Evolutionary conservation across 2,329 filamentous ascomycete genomes (phyloP), one percentile per base, ranked within the genome.

Genomic region (Phyllosticta paracitricarpa): DNA sequence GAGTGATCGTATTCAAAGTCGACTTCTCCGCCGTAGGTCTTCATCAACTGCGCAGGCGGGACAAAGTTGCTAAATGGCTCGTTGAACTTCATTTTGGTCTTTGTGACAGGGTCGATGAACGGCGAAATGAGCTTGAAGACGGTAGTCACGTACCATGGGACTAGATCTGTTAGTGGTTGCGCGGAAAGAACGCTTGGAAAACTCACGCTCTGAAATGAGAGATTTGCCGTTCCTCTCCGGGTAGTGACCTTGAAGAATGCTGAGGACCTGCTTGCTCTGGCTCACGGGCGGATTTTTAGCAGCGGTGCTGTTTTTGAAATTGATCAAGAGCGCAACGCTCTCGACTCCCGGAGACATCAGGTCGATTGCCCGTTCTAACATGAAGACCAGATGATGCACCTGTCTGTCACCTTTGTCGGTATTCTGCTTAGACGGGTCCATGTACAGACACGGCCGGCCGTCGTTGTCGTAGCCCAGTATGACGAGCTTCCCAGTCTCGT

Each of bases 71-170:
- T 82, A 79, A 96, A 86, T 71, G 95, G 89, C 74, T 96, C 91
- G 79, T 97, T 97, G 82, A 96, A 97, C 78, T 94, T 95, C 78
- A 99, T 86, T 81, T 99, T 99, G 70, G 94, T 86, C 62, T 89
- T 86, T 9, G 94, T 99, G 68, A 92, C 79, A 7, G 94, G 94
- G 75, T 99, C 94, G 76, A 99, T 96, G 76, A 99, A 97, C 51
- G 93, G 91, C 4, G 86, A 91, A 76, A 99, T 92, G 68, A 97
- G 79, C 76, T 96, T 97, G 82, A 97, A 96, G 82, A 99, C 99
- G 57, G 89, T 89, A 74, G 84, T 87, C 64, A 97, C 89, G 65
- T 96, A 83, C 85, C 90, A 97, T 0, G 93, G 93, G 56, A 96
- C 89, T 48, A n/a, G 40, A 7, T 3, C 12, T 93, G 65, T 28